These are phyloP conservation scores for Diaporthe amygdali DNA, from an alignment of 2,329 filamentous ascomycete genomes.

Conservation along the genomic window DNA sequence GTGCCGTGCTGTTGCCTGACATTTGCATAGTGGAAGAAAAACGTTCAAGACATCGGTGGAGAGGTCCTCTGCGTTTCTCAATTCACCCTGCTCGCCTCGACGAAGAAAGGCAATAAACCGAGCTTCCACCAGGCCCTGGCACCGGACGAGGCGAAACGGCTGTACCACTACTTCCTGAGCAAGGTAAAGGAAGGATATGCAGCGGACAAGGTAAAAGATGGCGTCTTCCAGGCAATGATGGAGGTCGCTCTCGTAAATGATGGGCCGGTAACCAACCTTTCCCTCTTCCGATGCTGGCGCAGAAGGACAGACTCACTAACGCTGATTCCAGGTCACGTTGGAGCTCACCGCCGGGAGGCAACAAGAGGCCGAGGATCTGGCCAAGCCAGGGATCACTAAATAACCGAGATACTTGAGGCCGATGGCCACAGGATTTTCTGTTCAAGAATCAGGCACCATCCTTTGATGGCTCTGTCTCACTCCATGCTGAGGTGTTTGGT, in stretches of 20 bases:
- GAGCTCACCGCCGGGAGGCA: slow-evolving; percentile 20
- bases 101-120: slow-evolving; percentile 95
- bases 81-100: slow-evolving; percentile 90
- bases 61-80: slow-evolving; percentile 98
- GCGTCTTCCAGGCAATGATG: slow-evolving; percentile 99
- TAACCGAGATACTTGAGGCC: neutral
- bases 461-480: neutral
- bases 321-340: slow-evolving; percentile 41
- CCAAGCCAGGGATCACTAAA: neutral
- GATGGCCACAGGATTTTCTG: neutral
- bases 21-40: slow-evolving; percentile 79
- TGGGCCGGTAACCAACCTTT: slow-evolving; percentile 60
- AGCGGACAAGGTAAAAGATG: slow-evolving; percentile 82
- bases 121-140: slow-evolving; percentile 90
- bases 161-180: slow-evolving; percentile 85
- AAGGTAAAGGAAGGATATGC: slow-evolving; percentile 76
- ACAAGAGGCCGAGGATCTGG: slow-evolving; percentile 9
- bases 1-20: slow-evolving; percentile 1
- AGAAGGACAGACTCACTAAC: slow-evolving; percentile 16
- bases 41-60: slow-evolving; percentile 84
- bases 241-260: slow-evolving; percentile 93
- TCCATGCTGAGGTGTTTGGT: no score
- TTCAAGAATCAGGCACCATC: neutral
- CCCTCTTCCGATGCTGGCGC: neutral
- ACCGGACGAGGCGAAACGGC: slow-evolving; percentile 75